These are phyloP conservation scores for Chlamydomonas sp. DNA, from an alignment of 139 green algal genomes.

Conservation along the genomic window DNA sequence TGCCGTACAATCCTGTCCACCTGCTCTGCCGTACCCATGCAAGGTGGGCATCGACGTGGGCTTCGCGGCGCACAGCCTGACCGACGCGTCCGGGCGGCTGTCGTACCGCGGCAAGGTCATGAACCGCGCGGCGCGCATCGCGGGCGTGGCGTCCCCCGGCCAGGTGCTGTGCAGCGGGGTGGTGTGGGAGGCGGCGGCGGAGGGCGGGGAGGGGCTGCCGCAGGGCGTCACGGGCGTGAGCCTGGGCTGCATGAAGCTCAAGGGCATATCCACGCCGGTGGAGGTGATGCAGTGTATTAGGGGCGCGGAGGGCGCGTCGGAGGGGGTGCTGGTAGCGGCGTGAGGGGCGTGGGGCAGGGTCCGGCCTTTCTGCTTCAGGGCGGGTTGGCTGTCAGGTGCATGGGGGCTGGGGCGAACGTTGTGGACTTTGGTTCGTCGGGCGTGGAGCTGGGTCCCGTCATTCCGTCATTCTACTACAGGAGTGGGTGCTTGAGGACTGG, in stretches of 20 bases:
- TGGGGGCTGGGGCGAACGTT: too few species aligned
- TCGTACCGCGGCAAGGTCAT: conserved; percentile 47
- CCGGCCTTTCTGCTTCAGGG: too few species aligned
- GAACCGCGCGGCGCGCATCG: conserved; percentile 49
- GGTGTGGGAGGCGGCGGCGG: conserved; percentile 20
- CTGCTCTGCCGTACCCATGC: neutral
- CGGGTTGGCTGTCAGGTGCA: too few species aligned
- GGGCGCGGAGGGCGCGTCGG: neutral
- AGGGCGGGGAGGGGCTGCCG: neutral
- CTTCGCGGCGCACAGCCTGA: neutral
- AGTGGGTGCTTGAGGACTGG: too few species aligned
- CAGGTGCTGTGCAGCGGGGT: conserved; percentile 37
- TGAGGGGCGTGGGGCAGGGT: too few species aligned
- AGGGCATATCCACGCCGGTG: conserved; percentile 13
- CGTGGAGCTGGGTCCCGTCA: too few species aligned
- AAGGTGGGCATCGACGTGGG: conserved; percentile 43
- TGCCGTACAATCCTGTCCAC: too few species aligned
- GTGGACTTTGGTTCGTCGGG: too few species aligned
- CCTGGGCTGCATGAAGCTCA: conserved; percentile 20
- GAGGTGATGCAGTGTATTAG: conserved; percentile 18
- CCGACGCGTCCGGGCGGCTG: conserved; percentile 32
- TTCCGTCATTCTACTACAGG: too few species aligned
- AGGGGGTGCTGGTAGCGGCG: neutral
- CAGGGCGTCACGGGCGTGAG: neutral
- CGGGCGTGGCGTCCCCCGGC: conserved; percentile 21